Base-by-base conservation (phyloP, 1,139 yeast species). In the Debaryomyces singareniensis region DNA sequence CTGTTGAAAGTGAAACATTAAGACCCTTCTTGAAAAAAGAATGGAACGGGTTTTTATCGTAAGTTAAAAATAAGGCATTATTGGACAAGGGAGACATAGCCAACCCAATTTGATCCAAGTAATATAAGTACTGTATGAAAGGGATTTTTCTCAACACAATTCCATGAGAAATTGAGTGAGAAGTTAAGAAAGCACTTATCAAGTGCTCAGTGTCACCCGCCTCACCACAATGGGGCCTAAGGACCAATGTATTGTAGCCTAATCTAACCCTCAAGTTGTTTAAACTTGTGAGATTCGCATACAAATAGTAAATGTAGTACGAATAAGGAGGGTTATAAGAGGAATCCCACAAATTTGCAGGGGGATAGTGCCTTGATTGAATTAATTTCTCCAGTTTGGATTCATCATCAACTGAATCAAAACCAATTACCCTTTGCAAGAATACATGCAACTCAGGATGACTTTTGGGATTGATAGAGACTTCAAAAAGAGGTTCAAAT, bases 11-110 rank as follows among this genome's bases (percentile, higher is more conserved):
- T 0, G 96, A 85, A 23, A 91, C 96, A 49, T 89, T 91, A 53
- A 91, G 64, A 2, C 99, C 99, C 49, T 91, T 78, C 52, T 81
- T 81, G 69, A 89, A 91, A 54, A 86, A 93, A 42, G 75, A 69
- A 44, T 82, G 79, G 68, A 91, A 87, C 16, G 98, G 98, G 52
- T 27, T 95, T 75, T 91, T 91, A 51, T 91, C 98, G 51, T 91
- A 93, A 1, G 96, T 85, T 57, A 93, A 69, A 53, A 93, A 93
- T 49, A 93, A 68, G 0, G 98, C 98, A 55, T 93, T 93, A 62
- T 93, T 93, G 10, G 96, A 85, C 43, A 93, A 65, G 28, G 99
- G 99, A 5, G 96, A 87, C 98, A 93, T 91, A n/a, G 98, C 98
- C 54, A 93, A 72, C 16, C 96, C 97, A 49, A 93, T 78, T 56